Conservation (phyloP, 139 green algal species). For the Chlamydomonas eustigma region DNA sequence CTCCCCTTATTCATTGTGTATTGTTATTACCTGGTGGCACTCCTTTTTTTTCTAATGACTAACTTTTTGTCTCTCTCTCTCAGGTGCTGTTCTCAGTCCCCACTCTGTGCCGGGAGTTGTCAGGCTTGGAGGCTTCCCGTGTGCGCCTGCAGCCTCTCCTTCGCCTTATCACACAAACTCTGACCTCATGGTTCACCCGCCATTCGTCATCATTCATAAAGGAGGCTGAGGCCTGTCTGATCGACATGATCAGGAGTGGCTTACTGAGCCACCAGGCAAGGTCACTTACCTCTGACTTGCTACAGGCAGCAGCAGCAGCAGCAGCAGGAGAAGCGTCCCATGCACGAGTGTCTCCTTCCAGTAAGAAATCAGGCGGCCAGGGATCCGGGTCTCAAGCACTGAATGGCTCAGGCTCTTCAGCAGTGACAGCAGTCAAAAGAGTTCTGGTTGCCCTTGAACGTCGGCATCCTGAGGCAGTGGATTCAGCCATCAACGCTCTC, state of each 20-base stretch:
- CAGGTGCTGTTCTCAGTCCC: conserved; percentile 8
- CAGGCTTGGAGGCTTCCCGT: not conserved
- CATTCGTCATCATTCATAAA: not conserved
- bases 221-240: conserved; percentile 11
- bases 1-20: no score
- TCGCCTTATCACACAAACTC: conserved; percentile 17
- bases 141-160: conserved; percentile 29
- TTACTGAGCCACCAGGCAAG: conserved; percentile 18
- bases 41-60: no score
- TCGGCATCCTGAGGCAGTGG: conserved; percentile 31
- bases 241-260: conserved; percentile 29
- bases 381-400: not conserved
- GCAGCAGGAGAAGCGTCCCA: not conserved
- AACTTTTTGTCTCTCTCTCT: conserved; percentile 1
- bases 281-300: conserved; percentile 4
- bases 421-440: not conserved
- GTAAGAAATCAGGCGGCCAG: not conserved
- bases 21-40: no score
- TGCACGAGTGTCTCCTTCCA: not conserved
- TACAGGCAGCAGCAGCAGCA: conserved; percentile 8
- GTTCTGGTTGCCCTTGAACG: conserved; percentile 47
- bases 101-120: conserved; percentile 12
- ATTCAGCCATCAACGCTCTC: conserved; percentile 44
- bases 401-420: no score
- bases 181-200: conserved; percentile 12